These are phyloP conservation scores for Penicillium aurantiogriseum DNA, from an alignment of 2,329 filamentous ascomycete genomes.

Conservation along the genomic window DNA sequence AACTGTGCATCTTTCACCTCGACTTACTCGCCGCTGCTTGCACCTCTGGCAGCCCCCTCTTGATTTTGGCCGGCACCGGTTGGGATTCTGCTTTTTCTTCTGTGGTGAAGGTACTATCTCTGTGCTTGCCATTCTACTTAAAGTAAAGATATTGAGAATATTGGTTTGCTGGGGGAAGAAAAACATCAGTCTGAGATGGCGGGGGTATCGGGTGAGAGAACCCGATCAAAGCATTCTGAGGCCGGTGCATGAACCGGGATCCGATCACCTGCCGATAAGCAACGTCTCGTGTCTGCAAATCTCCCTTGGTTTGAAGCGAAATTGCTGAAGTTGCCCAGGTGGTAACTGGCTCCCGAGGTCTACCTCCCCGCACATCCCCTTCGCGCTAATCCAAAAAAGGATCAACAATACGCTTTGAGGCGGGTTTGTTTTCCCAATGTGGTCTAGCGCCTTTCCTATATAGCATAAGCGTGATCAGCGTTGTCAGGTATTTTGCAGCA, in stretches of 20 bases:
- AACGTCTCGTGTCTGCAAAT: not conserved
- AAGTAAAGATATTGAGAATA: not conserved
- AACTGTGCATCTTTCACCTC: conserved; percentile 15
- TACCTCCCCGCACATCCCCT: not conserved
- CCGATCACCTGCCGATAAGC: conserved; percentile 12
- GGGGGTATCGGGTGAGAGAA: conserved; percentile 3
- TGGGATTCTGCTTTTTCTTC: conserved; percentile 23
- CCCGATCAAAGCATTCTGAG: not conserved
- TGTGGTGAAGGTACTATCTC: not conserved
- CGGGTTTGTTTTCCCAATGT: not conserved
- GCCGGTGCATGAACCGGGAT: conserved; percentile 1
- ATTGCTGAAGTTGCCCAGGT: not conserved
- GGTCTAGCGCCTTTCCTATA: not conserved
- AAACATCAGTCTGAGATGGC: not conserved
- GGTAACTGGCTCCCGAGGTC: too few species aligned
- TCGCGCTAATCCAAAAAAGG: conserved; percentile 1
- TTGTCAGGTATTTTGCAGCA: not conserved
- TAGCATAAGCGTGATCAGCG: not conserved
- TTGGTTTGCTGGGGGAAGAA: not conserved
- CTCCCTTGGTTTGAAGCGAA: not conserved
- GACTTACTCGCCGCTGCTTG: conserved; percentile 28
- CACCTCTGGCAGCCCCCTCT: conserved; percentile 24
- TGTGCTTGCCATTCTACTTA: not conserved
- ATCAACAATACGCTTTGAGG: not conserved
- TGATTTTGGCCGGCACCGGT: conserved; percentile 24